Conservation (phyloP, 345 rosid species). For the Salix dunnii region DNA sequence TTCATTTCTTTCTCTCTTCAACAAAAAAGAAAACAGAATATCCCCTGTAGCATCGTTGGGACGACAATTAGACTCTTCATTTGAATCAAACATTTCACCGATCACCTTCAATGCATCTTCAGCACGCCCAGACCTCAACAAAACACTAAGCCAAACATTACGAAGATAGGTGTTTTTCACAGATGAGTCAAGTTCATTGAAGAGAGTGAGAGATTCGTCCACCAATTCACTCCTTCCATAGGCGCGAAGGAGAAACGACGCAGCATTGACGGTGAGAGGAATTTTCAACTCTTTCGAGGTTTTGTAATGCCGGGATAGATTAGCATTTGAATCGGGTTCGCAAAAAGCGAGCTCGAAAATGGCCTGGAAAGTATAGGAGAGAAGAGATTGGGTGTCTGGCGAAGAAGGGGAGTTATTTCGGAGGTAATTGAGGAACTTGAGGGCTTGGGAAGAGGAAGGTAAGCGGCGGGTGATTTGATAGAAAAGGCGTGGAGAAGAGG, state of each 20-base stretch:
- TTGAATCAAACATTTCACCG: slow-evolving; percentile 70
- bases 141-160: slow-evolving; percentile 35
- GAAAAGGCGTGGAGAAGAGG: slow-evolving; percentile 34
- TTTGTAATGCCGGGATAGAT: slow-evolving; percentile 44
- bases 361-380: slow-evolving; percentile 56
- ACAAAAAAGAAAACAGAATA: slow-evolving; percentile 41
- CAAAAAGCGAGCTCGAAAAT: slow-evolving; percentile 48
- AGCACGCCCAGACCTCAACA: slow-evolving; percentile 35
- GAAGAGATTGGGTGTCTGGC: slow-evolving; percentile 16
- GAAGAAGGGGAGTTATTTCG: slow-evolving; percentile 29
- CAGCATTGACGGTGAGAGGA: slow-evolving; percentile 43
- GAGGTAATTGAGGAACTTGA: slow-evolving; percentile 53
- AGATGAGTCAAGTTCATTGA: slow-evolving; percentile 33
- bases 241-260: slow-evolving; percentile 43
- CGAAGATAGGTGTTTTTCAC: slow-evolving; percentile 40
- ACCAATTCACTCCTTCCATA: slow-evolving; percentile 49
- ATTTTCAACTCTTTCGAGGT: slow-evolving; percentile 45
- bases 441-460: slow-evolving; percentile 47
- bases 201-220: slow-evolving; percentile 41
- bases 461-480: slow-evolving; percentile 51
- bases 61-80: slow-evolving; percentile 25
- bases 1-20: slow-evolving; percentile 23
- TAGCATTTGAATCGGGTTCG: slow-evolving; percentile 33
- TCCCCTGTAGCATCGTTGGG: slow-evolving; percentile 47
- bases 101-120: slow-evolving; percentile 67